A percentile compares a stretch with the other conserved stretches of the same genome.
These are phyloP conservation scores for Sophora flavescens DNA, from an alignment of 306 rosid genomes.

Conservation along the genomic window DNA sequence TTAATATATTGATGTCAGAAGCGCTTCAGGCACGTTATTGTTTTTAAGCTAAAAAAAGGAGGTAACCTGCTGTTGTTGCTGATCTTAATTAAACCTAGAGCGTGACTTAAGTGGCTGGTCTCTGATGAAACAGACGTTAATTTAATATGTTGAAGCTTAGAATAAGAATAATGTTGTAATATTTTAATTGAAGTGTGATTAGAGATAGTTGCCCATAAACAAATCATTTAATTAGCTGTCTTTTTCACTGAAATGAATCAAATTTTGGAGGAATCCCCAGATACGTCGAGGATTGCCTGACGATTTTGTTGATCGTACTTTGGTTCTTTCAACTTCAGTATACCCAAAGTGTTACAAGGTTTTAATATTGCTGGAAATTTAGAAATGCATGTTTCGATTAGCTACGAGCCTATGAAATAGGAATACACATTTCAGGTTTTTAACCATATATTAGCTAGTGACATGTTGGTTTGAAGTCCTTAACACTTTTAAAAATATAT, in stretches of 20 bases:
- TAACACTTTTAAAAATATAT: background rate
- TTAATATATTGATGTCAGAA: slow-evolving; percentile 54
- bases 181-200: slow-evolving; percentile 17
- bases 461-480: background rate
- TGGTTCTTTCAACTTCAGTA: slow-evolving; percentile 40
- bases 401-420: background rate
- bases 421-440: background rate
- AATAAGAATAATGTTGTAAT: slow-evolving; percentile 3
- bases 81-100: slow-evolving; percentile 49
- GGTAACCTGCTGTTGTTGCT: slow-evolving; percentile 44
- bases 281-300: slow-evolving; percentile 41
- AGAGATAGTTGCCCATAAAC: slow-evolving; percentile 45
- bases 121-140: slow-evolving; percentile 28
- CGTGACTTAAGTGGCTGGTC: slow-evolving; percentile 60
- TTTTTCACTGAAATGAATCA: slow-evolving; percentile 43
- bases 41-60: slow-evolving; percentile 48
- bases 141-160: slow-evolving; percentile 20
- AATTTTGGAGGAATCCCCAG: slow-evolving; percentile 48
- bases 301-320: slow-evolving; percentile 54
- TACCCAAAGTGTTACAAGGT: slow-evolving; percentile 38
- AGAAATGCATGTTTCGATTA: slow-evolving; percentile 19
- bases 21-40: slow-evolving; percentile 50
- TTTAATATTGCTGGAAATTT: slow-evolving; percentile 26
- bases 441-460: background rate
- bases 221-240: slow-evolving; percentile 60